Evolutionary conservation across 2,329 filamentous ascomycete genomes (phyloP).

Genomic region (Sarocladium kiliense): DNA sequence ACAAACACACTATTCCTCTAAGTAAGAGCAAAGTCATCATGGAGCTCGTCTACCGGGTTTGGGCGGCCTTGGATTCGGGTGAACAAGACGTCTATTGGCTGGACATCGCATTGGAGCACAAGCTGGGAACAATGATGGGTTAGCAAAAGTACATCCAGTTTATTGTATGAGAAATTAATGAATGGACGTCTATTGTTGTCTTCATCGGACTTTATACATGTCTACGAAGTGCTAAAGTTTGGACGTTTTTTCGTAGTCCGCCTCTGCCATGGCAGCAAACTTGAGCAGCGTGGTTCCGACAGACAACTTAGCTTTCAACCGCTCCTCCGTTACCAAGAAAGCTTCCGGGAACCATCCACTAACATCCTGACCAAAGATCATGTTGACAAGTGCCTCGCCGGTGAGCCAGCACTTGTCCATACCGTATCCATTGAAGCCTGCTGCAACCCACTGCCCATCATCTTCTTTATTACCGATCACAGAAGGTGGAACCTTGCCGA

Average conservation of each 20-base stretch:
- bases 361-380: constrained; percentile 14
- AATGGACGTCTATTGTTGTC: too few species aligned
- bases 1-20: constrained; percentile 14
- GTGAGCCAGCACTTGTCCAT: constrained; percentile 47
- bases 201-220: too few species aligned
- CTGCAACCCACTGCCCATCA: constrained; percentile 41
- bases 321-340: constrained; percentile 15
- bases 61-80: constrained; percentile 14
- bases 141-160: background rate
- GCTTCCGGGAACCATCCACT: constrained; percentile 16
- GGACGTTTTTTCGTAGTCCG: background rate
- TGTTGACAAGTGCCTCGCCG: constrained; percentile 29
- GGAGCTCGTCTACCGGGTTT: constrained; percentile 15
- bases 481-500: constrained; percentile 34
- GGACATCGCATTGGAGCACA: constrained; percentile 13
- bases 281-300: constrained; percentile 4
- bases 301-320: background rate
- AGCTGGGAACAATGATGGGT: constrained; percentile 12
- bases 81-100: constrained; percentile 16
- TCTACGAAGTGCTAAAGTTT: too few species aligned
- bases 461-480: constrained; percentile 13
- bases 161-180: too few species aligned
- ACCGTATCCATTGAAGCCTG: constrained; percentile 43
- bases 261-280: background rate
- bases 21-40: constrained; percentile 13